phyloP scores from a whole-genome alignment of 768 basidiomycete species.

The Pleurotus sapidus region DNA sequence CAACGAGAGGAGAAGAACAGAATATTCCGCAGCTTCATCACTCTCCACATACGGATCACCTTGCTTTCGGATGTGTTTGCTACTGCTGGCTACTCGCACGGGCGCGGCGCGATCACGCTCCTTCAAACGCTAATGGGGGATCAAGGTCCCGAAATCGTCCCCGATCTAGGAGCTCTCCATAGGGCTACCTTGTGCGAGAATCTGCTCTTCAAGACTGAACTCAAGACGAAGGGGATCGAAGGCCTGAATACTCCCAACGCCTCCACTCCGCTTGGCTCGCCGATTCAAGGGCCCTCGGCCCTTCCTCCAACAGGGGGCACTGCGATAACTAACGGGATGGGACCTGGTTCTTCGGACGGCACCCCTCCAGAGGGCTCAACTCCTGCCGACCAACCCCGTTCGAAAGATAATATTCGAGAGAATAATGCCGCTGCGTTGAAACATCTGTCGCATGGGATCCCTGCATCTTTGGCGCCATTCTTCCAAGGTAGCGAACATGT shows the following conservation, averaged over 20 bases:
- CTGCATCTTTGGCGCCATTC: conserved; percentile 73
- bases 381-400: conserved; percentile 8
- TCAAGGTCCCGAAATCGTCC: conserved; percentile 60
- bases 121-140: conserved; percentile 72
- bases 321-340: conserved; percentile 27
- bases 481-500: conserved; percentile 63
- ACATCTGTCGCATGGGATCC: conserved; percentile 77
- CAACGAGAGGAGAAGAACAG: conserved; percentile 41
- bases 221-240: conserved; percentile 53
- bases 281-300: conserved; percentile 38
- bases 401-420: conserved; percentile 46
- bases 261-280: conserved; percentile 48
- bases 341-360: conserved; percentile 12
- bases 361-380: conserved; percentile 18
- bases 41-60: conserved; percentile 75
- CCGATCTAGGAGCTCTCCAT: conserved; percentile 76
- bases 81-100: conserved; percentile 78
- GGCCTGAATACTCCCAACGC: conserved; percentile 37
- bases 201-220: conserved; percentile 64
- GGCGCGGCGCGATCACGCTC: conserved; percentile 69
- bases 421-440: conserved; percentile 75
- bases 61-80: conserved; percentile 87
- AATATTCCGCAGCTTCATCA: conserved; percentile 69
- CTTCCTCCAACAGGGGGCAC: conserved; percentile 35
- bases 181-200: conserved; percentile 87